Base-by-base conservation (phyloP, 805 yeast species). In the Isabelozyma heimii region DNA sequence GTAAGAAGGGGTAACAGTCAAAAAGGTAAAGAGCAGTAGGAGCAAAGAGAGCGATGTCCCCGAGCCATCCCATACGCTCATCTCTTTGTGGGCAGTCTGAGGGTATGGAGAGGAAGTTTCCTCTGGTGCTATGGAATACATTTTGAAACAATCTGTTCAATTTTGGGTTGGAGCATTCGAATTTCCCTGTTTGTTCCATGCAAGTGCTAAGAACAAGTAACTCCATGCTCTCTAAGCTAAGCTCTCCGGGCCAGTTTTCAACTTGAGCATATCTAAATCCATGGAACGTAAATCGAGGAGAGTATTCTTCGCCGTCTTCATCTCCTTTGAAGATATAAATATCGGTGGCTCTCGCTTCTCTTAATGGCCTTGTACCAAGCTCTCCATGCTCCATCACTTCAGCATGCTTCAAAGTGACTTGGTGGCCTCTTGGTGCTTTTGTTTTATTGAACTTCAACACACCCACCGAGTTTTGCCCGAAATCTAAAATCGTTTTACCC, bases 1-100 rank as follows among this genome's bases (percentile, higher is more conserved):
- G 37, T 28, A 60, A 46, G 43, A 60, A 49, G n/a, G 56, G 46
- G 37, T 49, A 48, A 28, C 56, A 52, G 24, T 57, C 61, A 40
- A 56, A 55, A 37, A 60, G 42, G 40, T 47, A 60, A 16, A 49
- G 40, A 2, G 63, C 63, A 6, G 65, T 53, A 4, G 62, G 63
- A 8, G 55, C 50, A 37, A 60, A 60, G 26, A 57, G 45, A 8
- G 59, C 53, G 41, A 60, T 60, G 44, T 60, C 65, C 33, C 63
- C 65, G 5, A 56, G 48, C 65, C 65, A 60, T 7, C 63, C 65
- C 43, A 60, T 48, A 4, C 65, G 50, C 40, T 60, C 65, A 44
- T 60, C 65, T 42, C 65, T 51, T 47, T 60, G 65, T 5, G 64
- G 64, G 43, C 64, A 60, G 47, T 60, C 64, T n/a, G 55, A 52